Conservation (phyloP, 2,329 filamentous ascomycete species). For the Calonectria naviculata region DNA sequence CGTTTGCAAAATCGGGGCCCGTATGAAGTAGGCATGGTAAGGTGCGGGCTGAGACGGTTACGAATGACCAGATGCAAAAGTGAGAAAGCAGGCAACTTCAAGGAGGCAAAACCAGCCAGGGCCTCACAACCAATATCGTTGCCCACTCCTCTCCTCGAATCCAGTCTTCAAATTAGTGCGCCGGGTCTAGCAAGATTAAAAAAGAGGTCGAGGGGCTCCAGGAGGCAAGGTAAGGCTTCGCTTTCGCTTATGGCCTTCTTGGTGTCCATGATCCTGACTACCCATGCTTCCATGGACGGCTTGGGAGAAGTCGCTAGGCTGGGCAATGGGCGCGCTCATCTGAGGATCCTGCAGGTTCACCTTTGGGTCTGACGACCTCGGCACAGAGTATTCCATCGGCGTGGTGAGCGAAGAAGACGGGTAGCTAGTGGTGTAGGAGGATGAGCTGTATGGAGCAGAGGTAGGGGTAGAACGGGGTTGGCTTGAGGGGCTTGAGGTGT, state of each 20-base stretch:
- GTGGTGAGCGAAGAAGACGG: constrained; percentile 65
- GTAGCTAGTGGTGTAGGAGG: constrained; percentile 62
- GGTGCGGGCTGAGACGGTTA: neutral
- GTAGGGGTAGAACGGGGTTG: constrained; percentile 42
- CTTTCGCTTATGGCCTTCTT: constrained; percentile 48
- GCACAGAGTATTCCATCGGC: constrained; percentile 60
- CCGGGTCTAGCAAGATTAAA: neutral
- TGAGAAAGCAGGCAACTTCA: neutral
- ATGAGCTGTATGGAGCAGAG: constrained; percentile 52
- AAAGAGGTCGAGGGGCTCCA: constrained; percentile 16
- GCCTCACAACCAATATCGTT: neutral
- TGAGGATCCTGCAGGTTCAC: constrained; percentile 59
- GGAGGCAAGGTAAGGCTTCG: constrained; percentile 47
- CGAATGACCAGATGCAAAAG: neutral
- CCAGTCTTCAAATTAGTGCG: neutral
- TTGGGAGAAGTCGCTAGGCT: constrained; percentile 63
- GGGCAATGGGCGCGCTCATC: constrained; percentile 65
- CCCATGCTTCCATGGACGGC: constrained; percentile 53
- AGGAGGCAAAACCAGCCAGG: constrained; percentile 3
- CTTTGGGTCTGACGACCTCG: constrained; percentile 38
- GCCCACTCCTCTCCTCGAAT: neutral
- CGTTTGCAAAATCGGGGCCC: constrained; percentile 7
- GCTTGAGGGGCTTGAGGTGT: constrained; percentile 22
- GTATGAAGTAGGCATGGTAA: neutral
- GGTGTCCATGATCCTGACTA: constrained; percentile 20